These are phyloP conservation scores for Cryptococcus neoformans DNA, from an alignment of 1,284 basidiomycete species.

Conservation along the genomic window DNA sequence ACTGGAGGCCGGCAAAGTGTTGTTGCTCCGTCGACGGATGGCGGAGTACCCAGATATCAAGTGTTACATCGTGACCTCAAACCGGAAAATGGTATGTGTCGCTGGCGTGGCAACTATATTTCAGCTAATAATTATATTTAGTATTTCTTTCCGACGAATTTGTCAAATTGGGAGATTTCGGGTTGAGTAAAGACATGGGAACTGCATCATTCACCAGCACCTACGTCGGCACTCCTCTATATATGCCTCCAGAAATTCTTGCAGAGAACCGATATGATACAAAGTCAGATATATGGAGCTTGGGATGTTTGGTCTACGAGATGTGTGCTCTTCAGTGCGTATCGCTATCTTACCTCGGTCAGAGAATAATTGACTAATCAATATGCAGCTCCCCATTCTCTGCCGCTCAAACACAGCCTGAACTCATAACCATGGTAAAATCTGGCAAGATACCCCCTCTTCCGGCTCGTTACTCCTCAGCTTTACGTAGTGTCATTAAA, in stretches of 20 bases:
- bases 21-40: constrained; percentile 10
- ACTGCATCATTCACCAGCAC: constrained; percentile 88
- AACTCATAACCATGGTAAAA: constrained; percentile 46
- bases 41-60: constrained; percentile 53
- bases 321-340: constrained; percentile 77
- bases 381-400: constrained; percentile 44
- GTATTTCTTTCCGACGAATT: constrained; percentile 51
- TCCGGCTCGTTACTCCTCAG: constrained; percentile 37
- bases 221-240: constrained; percentile 98
- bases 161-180: constrained; percentile 95
- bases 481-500: constrained; percentile 37
- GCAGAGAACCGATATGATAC: constrained; percentile 95
- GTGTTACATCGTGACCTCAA: constrained; percentile 94
- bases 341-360: background rate
- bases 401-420: constrained; percentile 44
- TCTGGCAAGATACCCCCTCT: constrained; percentile 43
- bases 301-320: constrained; percentile 94
- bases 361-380: background rate
- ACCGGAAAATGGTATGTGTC: constrained; percentile 82
- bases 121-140: constrained; percentile 1
- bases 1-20: constrained; percentile 8
- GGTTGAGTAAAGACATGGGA: constrained; percentile 84
- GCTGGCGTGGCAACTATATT: background rate
- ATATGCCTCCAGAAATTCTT: constrained; percentile 98
- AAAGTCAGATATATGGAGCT: constrained; percentile 97